Evolutionary conservation across 78 protist genomes (phyloP), one percentile per base, ranked within the genome.

Genomic region (Anaeramoeba ignava): DNA sequence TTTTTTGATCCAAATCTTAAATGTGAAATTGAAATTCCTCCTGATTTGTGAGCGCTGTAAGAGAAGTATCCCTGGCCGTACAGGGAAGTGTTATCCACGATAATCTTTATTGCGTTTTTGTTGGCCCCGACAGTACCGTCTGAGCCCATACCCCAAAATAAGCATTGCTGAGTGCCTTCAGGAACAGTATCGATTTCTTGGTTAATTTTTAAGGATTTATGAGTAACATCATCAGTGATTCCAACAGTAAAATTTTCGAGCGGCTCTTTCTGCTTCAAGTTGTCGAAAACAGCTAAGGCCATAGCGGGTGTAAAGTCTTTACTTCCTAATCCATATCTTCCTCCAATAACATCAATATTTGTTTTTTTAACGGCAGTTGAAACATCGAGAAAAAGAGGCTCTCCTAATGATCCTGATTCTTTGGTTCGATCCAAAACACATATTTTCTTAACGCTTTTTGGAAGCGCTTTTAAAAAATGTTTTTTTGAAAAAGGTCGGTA

Each of bases 51-150:
- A n/a, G 93, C 82, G 85, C 89, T 92, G 82, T 91, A 91, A 37
- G 3, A 84, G 84, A 91, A 91, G 89, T 89, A 91, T 23, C 85
- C 90, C 78, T 90, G 86, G 8, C 73, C 82, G 3, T 84, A 33
- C 40, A 81, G 39, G 38, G 41, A 86, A 39, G 91, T 88, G 87
- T 89, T 27, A 79, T 80, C 1, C 39, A 79, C 83, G 81, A 91
- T 91, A 41, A 87, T 3, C 80, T 84, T 87, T 86, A 91, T 87
- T 33, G 93, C 93, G 0, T 78, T 39, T 81, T 91, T 86, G 87
- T 89, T 89, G 37, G 93, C 93, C 23, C 93, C 92, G 80, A 91
- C 91, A 31, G 93, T 91, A 33, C 93, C 93, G 83, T 91, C 93
- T 1, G 89, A 3, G n/a, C 93, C 93, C 23, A 89, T 79, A 23